Evolutionary conservation across 768 basidiomycete genomes (phyloP).

Genomic region (Amanita rimosa): DNA sequence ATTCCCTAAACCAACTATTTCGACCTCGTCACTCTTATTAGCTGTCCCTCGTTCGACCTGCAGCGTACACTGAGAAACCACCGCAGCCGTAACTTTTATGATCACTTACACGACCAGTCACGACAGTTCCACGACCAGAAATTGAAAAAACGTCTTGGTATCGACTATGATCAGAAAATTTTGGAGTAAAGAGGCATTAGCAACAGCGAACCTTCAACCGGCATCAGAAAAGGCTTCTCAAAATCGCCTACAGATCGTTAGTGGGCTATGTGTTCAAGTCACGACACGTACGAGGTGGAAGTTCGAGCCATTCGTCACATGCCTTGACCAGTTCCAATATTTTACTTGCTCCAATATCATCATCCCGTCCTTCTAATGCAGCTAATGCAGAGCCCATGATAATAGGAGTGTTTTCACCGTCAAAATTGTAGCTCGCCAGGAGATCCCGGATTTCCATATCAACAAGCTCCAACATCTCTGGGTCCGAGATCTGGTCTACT

Average conservation of each 20-base stretch:
- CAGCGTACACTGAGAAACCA: not conserved
- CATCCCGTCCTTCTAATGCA: conserved; percentile 80
- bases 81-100: not conserved
- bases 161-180: not conserved
- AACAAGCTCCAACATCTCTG: conserved; percentile 97
- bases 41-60: conserved; percentile 89
- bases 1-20: conserved; percentile 79
- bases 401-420: conserved; percentile 97
- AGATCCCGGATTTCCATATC: conserved; percentile 99
- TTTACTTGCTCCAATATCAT: conserved; percentile 70
- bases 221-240: conserved; percentile 96
- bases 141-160: conserved; percentile 83
- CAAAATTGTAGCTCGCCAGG: conserved; percentile 83
- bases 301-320: conserved; percentile 91
- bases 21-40: conserved; percentile 86
- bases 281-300: conserved; percentile 65
- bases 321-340: conserved; percentile 74
- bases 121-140: conserved; percentile 96
- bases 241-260: conserved; percentile 60
- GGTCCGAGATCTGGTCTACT: conserved; percentile 91
- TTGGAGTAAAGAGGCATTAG: not conserved
- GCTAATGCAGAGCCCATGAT: conserved; percentile 95
- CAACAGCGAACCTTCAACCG: conserved; percentile 61
- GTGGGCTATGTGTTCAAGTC: not conserved
- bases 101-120: conserved; percentile 73